A percentile compares a stretch with the other conserved stretches of the same genome.
These are phyloP conservation scores for Fusarium sp. DNA, from an alignment of 2,329 filamentous ascomycete genomes.

Conservation along the genomic window DNA sequence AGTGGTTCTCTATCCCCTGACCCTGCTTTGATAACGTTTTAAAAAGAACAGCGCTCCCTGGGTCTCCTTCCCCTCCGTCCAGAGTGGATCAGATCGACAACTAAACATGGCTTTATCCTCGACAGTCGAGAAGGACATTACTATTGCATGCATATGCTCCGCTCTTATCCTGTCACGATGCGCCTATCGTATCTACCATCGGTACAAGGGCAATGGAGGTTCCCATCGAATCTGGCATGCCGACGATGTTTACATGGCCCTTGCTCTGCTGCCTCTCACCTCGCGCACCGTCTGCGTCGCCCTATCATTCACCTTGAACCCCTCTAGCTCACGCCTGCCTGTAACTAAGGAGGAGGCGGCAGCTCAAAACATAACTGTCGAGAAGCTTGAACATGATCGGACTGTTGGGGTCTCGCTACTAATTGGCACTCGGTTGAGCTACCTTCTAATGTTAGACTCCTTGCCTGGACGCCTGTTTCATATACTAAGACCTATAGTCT, in stretches of 20 bases:
- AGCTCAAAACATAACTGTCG: slow-evolving; percentile 1
- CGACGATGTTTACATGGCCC: slow-evolving; percentile 42
- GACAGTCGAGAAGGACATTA: slow-evolving; percentile 36
- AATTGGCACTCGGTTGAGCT: slow-evolving; percentile 35
- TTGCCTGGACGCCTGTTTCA: fast-evolving
- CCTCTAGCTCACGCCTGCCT: slow-evolving; percentile 14
- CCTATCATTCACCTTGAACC: slow-evolving; percentile 36
- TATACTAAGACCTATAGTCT: slow-evolving; percentile 19
- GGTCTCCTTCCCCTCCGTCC: background rate
- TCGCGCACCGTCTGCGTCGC: slow-evolving; percentile 35
- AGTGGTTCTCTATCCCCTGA: background rate
- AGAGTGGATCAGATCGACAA: background rate
- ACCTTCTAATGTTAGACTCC: slow-evolving; percentile 34
- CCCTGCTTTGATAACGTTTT: background rate
- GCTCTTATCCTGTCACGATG: slow-evolving; percentile 39
- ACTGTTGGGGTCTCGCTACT: slow-evolving; percentile 32
- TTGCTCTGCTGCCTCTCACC: slow-evolving; percentile 39
- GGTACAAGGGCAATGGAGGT: slow-evolving; percentile 33
- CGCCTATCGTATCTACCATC: slow-evolving; percentile 34
- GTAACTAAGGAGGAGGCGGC: slow-evolving; percentile 17
- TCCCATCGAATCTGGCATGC: slow-evolving; percentile 42
- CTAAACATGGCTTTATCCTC: slow-evolving; percentile 19
- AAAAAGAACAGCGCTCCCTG: background rate
- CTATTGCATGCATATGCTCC: slow-evolving; percentile 35
- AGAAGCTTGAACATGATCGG: slow-evolving; percentile 21